Percentiles rank a stretch among this genome's conserved stretches.
phyloP scores from a whole-genome alignment of 768 basidiomycete genomes.

The Saitozyma sp. region DNA sequence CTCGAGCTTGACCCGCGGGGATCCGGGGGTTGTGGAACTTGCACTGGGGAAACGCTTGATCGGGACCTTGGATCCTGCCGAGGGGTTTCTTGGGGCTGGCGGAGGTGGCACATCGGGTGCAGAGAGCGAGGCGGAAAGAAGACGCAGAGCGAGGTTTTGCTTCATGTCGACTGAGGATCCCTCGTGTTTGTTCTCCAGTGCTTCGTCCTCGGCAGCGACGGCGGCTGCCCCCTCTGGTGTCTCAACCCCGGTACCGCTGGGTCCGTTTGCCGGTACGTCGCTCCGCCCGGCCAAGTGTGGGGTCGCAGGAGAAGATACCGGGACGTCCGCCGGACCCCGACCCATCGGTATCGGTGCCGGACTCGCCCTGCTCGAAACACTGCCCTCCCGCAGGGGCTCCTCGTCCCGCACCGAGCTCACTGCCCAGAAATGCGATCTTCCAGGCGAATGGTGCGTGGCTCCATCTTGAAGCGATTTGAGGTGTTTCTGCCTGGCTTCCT shows the following conservation, averaged over 20 bases:
- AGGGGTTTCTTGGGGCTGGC: too few relatives aligned
- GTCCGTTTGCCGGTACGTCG: neutral
- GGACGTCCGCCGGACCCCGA: neutral
- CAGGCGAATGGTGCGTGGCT: constrained; percentile 2
- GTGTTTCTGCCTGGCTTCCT: constrained; percentile 5
- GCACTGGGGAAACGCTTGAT: neutral
- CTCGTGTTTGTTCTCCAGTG: too few relatives aligned
- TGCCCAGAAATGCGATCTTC: neutral
- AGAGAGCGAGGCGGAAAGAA: too few relatives aligned
- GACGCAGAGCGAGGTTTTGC: too few relatives aligned
- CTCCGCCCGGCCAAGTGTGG: neutral
- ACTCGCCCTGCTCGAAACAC: neutral
- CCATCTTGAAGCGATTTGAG: constrained; percentile 13
- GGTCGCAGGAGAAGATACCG: neutral
- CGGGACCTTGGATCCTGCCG: too few relatives aligned
- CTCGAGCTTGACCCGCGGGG: neutral
- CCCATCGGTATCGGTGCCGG: neutral
- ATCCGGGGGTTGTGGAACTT: neutral
- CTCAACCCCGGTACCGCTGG: neutral
- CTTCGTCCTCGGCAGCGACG: neutral
- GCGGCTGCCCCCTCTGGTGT: neutral
- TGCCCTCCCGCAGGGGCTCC: neutral
- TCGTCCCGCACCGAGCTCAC: constrained; percentile 18
- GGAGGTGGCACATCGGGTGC: too few relatives aligned
- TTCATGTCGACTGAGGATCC: too few relatives aligned